Base-by-base conservation (phyloP, 768 basidiomycete genomes). In the Lactarius sanguifluus region DNA sequence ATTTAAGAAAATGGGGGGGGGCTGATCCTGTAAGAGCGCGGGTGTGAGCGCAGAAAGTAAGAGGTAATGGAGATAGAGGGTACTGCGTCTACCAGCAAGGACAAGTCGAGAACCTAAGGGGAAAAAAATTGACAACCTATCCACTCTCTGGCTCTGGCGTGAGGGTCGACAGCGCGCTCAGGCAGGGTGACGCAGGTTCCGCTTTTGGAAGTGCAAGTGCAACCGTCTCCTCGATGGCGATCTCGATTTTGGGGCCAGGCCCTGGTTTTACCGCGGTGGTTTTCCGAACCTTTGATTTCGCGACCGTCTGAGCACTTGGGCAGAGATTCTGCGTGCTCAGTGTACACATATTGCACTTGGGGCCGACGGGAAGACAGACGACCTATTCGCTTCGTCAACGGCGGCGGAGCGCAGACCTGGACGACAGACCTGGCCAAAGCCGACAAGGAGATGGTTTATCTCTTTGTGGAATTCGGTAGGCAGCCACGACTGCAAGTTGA, bases 401-500 rank as follows among this genome's bases (percentile, higher is more conserved):
- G 20, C 20, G 20, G 23, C 28, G 38, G n/a, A 40, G 15, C 20
- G 10, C 16, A 40, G 7, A 54, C 9, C 38, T 57, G 18, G 41
- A 63, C 18, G 15, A 60, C 77, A 34, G 68, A 90, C 91, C 83
- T 94, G 92, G 40, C 92, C 92, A 66, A 94, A 94, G 0, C 92
- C 91, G 4, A 94, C 92, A 1, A 94, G 81, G 75, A 91, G 71
- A 64, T 87, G 87, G 72, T 94, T 94, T 64, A 94, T 92, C 30
- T 92, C 87, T 2, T 78, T 80, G 66, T 90, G 88, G 5, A 90
- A 78, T 64, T 88, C 87, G 18, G 80, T 82, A 0, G 92, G 92
- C 2, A 94, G 82, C 92, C 92, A 94, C 2, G 91, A 92, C 71
- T 94, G 85, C 2, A 94, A 77, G 69, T 91, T 93, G 50, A 91